A percentile compares a stretch with the other conserved stretches of the same genome.
These are phyloP conservation scores for Leptosphaerulina australis DNA, from an alignment of 2,329 filamentous ascomycete species.

Conservation along the genomic window DNA sequence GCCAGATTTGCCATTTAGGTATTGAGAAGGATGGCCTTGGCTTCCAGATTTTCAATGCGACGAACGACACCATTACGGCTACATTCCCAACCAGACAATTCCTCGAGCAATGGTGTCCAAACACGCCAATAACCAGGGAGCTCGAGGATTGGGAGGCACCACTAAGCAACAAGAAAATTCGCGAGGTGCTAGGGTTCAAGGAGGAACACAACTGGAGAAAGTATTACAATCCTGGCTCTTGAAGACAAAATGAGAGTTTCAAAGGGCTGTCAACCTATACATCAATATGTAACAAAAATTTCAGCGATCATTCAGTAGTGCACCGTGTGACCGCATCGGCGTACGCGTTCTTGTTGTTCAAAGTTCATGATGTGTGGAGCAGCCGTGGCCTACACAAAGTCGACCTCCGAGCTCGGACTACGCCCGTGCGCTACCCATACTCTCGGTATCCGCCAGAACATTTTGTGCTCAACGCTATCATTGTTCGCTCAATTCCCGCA, in stretches of 20 bases:
- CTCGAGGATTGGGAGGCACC: constrained; percentile 66
- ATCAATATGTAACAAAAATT: no score
- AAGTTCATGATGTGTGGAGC: no score
- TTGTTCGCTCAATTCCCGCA: constrained; percentile 8
- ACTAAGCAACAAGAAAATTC: constrained; percentile 65
- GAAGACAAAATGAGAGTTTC: background rate
- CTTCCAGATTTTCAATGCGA: constrained; percentile 69
- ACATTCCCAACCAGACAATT: constrained; percentile 59
- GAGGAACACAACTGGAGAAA: constrained; percentile 64
- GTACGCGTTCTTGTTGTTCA: no score
- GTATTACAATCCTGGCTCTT: constrained; percentile 38
- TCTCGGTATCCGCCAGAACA: constrained; percentile 1
- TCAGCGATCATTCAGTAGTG: no score
- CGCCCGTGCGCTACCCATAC: background rate
- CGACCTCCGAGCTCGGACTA: constrained; percentile 2
- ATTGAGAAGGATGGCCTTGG: constrained; percentile 62
- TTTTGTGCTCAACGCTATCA: constrained; percentile 12
- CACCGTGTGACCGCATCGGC: no score
- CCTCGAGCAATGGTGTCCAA: constrained; percentile 57
- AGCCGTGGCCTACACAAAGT: background rate
- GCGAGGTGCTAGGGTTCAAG: constrained; percentile 63
- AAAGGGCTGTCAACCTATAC: no score
- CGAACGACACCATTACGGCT: constrained; percentile 66
- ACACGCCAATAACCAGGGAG: constrained; percentile 59
- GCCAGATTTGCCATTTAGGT: constrained; percentile 64